These are phyloP conservation scores for Phaeosphaeria sp. DNA, from an alignment of 2,329 filamentous ascomycete genomes.

Conservation along the genomic window DNA sequence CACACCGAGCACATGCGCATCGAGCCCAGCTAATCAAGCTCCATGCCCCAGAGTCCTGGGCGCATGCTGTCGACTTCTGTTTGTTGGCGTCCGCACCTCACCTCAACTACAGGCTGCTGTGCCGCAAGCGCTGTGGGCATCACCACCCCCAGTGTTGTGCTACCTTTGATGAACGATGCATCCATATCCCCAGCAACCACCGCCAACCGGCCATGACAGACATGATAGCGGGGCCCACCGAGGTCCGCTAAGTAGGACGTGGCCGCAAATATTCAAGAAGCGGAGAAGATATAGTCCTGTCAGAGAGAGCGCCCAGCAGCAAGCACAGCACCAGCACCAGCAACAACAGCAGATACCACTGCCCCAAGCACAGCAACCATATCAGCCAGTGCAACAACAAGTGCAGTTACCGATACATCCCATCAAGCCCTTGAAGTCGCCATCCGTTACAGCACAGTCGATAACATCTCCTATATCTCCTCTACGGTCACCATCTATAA, in stretches of 20 bases:
- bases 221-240: constrained; percentile 25
- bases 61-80: neutral
- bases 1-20: constrained; percentile 10
- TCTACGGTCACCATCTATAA: constrained; percentile 25
- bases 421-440: constrained; percentile 19
- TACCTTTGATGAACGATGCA: constrained; percentile 26
- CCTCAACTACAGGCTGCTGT: neutral
- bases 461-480: constrained; percentile 20
- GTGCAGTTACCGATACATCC: constrained; percentile 23
- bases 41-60: constrained; percentile 8
- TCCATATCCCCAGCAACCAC: constrained; percentile 21
- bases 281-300: constrained; percentile 39
- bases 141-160: neutral
- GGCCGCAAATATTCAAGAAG: constrained; percentile 41
- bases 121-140: neutral
- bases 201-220: constrained; percentile 24
- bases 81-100: constrained; percentile 1
- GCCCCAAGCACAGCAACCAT: constrained; percentile 8
- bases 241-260: constrained; percentile 36
- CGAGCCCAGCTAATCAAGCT: constrained; percentile 16
- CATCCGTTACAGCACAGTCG: constrained; percentile 15
- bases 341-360: constrained; percentile 8
- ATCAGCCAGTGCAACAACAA: constrained; percentile 8
- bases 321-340: constrained; percentile 18
- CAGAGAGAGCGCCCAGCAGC: constrained; percentile 31